Conservation (phyloP, 139 green algal genomes). For the Chlamydomonas asymmetrica region DNA sequence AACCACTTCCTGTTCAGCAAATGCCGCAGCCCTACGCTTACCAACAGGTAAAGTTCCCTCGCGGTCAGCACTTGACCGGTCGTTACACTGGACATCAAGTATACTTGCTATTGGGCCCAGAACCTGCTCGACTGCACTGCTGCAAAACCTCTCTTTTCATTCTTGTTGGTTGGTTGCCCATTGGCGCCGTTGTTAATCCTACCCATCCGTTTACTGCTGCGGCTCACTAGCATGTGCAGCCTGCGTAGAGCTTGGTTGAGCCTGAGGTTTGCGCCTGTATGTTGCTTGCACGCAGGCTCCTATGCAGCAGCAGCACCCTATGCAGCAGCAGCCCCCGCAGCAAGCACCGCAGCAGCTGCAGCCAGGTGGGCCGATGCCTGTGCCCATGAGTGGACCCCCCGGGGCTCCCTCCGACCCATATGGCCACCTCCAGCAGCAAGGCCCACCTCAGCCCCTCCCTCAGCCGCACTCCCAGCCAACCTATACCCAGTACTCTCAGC, state of each 20-base stretch:
- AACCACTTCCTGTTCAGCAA: too few relatives aligned
- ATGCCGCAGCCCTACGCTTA: too few relatives aligned
- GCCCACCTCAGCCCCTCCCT: neutral
- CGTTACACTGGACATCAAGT: too few relatives aligned
- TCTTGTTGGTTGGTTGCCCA: too few relatives aligned
- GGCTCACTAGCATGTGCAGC: neutral
- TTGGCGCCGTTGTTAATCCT: too few relatives aligned
- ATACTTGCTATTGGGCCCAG: too few relatives aligned
- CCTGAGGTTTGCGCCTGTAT: too few relatives aligned
- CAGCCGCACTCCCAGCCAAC: neutral
- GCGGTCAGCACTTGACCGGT: too few relatives aligned
- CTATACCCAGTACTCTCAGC: neutral
- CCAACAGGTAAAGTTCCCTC: too few relatives aligned
- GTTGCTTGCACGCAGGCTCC: too few relatives aligned
- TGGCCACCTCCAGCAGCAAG: neutral
- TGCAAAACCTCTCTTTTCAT: too few relatives aligned
- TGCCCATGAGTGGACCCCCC: constrained; percentile 13
- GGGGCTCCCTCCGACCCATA: constrained; percentile 1
- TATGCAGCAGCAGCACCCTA: neutral
- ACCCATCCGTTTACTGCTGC: neutral
- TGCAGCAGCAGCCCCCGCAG: neutral
- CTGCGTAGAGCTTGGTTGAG: constrained; percentile 13
- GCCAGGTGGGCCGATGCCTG: neutral
- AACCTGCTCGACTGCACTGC: too few relatives aligned
- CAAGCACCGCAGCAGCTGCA: neutral